Evolutionary conservation across 2,329 filamentous ascomycete genomes (phyloP), one percentile per base, ranked within the genome.

Genomic region (Botryotinia narcissicola): DNA sequence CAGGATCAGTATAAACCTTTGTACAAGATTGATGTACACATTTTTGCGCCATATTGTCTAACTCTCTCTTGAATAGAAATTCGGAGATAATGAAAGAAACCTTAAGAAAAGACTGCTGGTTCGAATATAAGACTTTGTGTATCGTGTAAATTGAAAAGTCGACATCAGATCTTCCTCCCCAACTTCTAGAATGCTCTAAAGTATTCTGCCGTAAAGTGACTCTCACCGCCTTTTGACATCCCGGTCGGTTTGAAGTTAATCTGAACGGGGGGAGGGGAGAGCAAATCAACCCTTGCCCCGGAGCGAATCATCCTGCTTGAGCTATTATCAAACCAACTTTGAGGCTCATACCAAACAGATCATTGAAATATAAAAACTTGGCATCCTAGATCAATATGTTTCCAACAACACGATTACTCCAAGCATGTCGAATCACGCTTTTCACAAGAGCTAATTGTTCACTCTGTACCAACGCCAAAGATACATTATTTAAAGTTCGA

Each of bases 11-110:
- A 83, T 94, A 98, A 76, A 86, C 83, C 87, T 98, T 98, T 80
- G 92, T 94, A 84, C 96, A 99, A 82, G 95, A 94, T 84, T 97
- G 95, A 85, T 98, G 96, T 74, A 98, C 94, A 83, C 96, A 99
- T 85, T 97, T 98, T 80, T 91, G 88, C 73, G 91, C 76, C 80
- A 81, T 81, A 22, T 73, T 78, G 74, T 32, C 51, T 32, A 46
- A 60, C 6, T 42, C 25, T 20, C 29, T 44, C 16, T 35, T 29
- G 4, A 22, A 29, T 46, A 22, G 7, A 35, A n/a, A 14, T 18
- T 29, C 2, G 61, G 14, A 42, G 18, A 29, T 18, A 22, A 42
- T 5, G 25, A 57, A 57, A 6, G 16, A 40, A 54, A n/a, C 2
- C 29, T 40, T 69, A 35, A 16, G n/a, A 44, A 48, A 40, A 35